Percentiles rank a stretch among this genome's conserved stretches.
Conservation (phyloP, 2,329 filamentous ascomycete genomes). For the Hymenoscyphus scutula region DNA sequence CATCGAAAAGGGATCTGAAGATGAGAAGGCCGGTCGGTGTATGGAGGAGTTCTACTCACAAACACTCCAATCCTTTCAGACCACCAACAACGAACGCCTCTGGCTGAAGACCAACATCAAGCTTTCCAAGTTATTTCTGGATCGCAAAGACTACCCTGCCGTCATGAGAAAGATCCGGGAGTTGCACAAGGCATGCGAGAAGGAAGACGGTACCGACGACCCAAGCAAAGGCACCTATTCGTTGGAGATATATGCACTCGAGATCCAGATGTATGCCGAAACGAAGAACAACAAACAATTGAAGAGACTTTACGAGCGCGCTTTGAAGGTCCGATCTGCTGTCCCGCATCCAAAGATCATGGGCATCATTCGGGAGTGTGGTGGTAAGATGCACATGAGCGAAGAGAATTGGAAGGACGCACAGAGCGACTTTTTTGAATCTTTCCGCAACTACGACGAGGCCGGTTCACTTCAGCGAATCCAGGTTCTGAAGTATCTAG, state of each 20-base stretch:
- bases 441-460: slow-evolving; percentile 98
- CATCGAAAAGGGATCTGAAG: slow-evolving; percentile 84
- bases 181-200: slow-evolving; percentile 84
- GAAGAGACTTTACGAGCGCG: slow-evolving; percentile 87
- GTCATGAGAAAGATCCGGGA: slow-evolving; percentile 83
- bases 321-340: slow-evolving; percentile 89
- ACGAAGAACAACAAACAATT: slow-evolving; percentile 97
- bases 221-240: slow-evolving; percentile 95
- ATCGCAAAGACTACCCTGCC: slow-evolving; percentile 81
- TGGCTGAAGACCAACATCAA: slow-evolving; percentile 99
- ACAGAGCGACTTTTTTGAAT: slow-evolving; percentile 97
- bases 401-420: slow-evolving; percentile 99
- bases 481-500: slow-evolving; percentile 94
- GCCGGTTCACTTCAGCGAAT: slow-evolving; percentile 94
- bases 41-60: slow-evolving; percentile 96
- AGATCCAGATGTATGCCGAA: slow-evolving; percentile 98
- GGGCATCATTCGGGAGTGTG: slow-evolving; percentile 97
- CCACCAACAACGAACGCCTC: slow-evolving; percentile 92
- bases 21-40: slow-evolving; percentile 69
- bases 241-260: slow-evolving; percentile 90
- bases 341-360: slow-evolving; percentile 98
- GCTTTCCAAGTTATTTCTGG: slow-evolving; percentile 84
- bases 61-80: slow-evolving; percentile 92
- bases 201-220: slow-evolving; percentile 82
- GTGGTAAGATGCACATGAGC: slow-evolving; percentile 99